Base-by-base conservation (phyloP, 176 grass and related monocot genomes). In the Dactylis glomerata region DNA sequence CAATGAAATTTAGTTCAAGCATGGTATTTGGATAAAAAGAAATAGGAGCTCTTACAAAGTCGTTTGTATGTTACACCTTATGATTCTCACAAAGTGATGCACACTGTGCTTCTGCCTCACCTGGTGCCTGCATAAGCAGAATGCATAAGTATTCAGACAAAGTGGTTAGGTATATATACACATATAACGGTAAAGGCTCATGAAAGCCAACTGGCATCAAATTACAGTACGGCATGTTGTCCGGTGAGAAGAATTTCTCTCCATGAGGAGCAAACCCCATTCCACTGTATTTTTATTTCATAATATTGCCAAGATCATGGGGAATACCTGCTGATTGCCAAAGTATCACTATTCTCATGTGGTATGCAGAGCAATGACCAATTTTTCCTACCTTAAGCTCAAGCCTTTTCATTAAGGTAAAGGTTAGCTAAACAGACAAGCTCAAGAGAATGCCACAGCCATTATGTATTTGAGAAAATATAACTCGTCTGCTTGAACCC, bases 61-160 rank as follows among this genome's bases (percentile, higher is more conserved):
- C 16, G 51, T 61, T 82, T 10, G 74, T 28, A 31, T 82, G 69
- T 68, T 89, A 41, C 86, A 85, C 96, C 84, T 90, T 92, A 68
- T 91, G 87, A 81, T 90, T 95, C 76, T 78, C 81, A 88, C 92
- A 98, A 82, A 98, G 96, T 77, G 87, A 64, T 89, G 93, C 96
- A 71, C 96, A 98, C 78, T 95, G 86, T 55, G 93, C 93, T 87
- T 98, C 93, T 82, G 91, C 96, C 84, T 98, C 96, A 79, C 85
- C 69, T 84, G 93, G 96, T 90, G 96, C 96, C 96, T 98, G 83
- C 77, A 86, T 24, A 63, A 30, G 57, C 57, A 61, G 57, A 61
- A 26, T 98, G 83, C 72, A 80, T 24, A 81, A 81, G 41, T 80
- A 42, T 31, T 68, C 20, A 22, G 46, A 73, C 8, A 78, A 91